A percentile compares a stretch with the other conserved stretches of the same genome.
Evolutionary conservation across 768 basidiomycete genomes (phyloP).

Genomic region (Tephrocybe rancida): DNA sequence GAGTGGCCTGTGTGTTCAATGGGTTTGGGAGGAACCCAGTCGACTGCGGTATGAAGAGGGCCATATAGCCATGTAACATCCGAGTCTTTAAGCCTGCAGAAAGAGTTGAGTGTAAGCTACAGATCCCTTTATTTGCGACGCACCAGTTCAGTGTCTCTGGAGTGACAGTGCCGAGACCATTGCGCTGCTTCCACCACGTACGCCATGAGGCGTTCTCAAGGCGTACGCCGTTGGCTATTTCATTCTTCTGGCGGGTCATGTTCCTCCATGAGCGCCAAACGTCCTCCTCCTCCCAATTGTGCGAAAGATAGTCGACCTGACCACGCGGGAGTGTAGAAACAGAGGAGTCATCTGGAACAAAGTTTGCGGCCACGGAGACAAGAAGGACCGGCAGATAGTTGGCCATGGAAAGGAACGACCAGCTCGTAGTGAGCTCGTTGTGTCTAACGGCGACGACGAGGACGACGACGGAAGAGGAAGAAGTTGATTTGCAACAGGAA

Average conservation of each 20-base stretch:
- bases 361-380: slow-evolving; percentile 59
- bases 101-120: slow-evolving; percentile 1
- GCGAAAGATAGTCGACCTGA: slow-evolving; percentile 98
- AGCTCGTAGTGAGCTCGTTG: slow-evolving; percentile 14
- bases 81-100: slow-evolving; percentile 92
- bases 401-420: slow-evolving; percentile 45
- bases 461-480: slow-evolving; percentile 7
- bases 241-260: slow-evolving; percentile 98
- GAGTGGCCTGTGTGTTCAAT: slow-evolving; percentile 36
- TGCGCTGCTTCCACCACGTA: slow-evolving; percentile 99
- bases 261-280: slow-evolving; percentile 98
- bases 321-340: slow-evolving; percentile 85
- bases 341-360: slow-evolving; percentile 73
- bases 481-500: slow-evolving; percentile 5
- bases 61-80: slow-evolving; percentile 99
- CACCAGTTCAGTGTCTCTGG: slow-evolving; percentile 99
- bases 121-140: slow-evolving; percentile 35
- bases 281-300: slow-evolving; percentile 97
- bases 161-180: slow-evolving; percentile 91
- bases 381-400: slow-evolving; percentile 73
- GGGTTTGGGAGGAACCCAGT: slow-evolving; percentile 59
- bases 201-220: slow-evolving; percentile 99
- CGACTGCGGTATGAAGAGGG: slow-evolving; percentile 92
- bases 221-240: slow-evolving; percentile 91
- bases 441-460: slow-evolving; percentile 9